A percentile compares a stretch with the other conserved stretches of the same genome.
Conservation (phyloP, 106 monocot species). For the Vanilla planifolia region DNA sequence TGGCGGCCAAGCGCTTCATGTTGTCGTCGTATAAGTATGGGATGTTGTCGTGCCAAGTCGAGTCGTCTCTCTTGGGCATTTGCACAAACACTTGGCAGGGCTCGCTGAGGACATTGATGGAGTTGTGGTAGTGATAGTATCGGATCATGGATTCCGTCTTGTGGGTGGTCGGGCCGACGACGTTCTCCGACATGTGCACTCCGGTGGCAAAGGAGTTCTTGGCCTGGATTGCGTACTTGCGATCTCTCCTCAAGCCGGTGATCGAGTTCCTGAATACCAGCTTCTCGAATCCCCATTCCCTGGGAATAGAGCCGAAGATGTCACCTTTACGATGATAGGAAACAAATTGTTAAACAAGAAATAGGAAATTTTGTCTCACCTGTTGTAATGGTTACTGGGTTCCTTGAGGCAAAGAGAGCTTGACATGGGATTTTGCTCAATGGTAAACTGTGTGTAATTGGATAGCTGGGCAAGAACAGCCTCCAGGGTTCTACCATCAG, state of each 20-base stretch:
- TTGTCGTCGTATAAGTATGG: constrained; percentile 78
- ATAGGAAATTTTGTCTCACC: constrained; percentile 17
- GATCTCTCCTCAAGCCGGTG: constrained; percentile 59
- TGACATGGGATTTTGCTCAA: constrained; percentile 97
- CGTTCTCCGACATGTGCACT: constrained; percentile 94
- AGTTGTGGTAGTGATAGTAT: constrained; percentile 93
- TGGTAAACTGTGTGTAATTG: constrained; percentile 86
- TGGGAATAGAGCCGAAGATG: constrained; percentile 12
- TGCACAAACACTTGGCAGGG: constrained; percentile 68
- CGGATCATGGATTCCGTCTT: constrained; percentile 77
- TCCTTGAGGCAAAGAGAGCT: constrained; percentile 69
- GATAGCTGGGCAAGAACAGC: constrained; percentile 47
- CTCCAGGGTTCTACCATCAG: constrained; percentile 42
- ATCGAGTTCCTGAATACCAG: constrained; percentile 81
- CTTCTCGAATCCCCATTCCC: constrained; percentile 97
- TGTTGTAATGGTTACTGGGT: constrained; percentile 43
- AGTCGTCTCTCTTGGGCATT: constrained; percentile 41
- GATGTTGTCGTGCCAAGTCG: constrained; percentile 68
- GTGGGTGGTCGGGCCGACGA: constrained; percentile 77
- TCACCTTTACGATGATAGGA: too few relatives aligned
- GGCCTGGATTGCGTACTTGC: constrained; percentile 89
- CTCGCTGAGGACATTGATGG: constrained; percentile 84
- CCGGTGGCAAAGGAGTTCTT: constrained; percentile 77
- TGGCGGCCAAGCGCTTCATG: constrained; percentile 54
- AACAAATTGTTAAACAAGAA: not conserved